Evolutionary conservation across 345 rosid species (phyloP).

Genomic region (Salix koriyanagi): DNA sequence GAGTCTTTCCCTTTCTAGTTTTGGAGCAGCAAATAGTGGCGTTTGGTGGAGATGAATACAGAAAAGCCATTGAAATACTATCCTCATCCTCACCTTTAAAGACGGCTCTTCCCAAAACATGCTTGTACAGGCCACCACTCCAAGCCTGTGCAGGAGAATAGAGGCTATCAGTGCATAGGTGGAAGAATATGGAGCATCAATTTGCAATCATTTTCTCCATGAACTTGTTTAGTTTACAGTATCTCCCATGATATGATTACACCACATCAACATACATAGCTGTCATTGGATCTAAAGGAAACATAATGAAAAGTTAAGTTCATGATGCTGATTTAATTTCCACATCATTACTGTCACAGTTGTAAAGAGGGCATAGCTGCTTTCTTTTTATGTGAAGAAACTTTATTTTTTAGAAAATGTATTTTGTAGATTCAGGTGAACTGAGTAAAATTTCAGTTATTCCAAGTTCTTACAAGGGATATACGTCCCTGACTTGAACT

Average conservation of each 20-base stretch:
- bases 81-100: conserved; percentile 36
- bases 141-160: conserved; percentile 24
- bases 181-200: too few species aligned
- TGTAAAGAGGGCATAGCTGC: conserved; percentile 10
- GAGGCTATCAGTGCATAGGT: too few species aligned
- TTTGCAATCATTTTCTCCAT: not conserved
- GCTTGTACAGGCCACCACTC: conserved; percentile 56
- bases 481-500: accelerated
- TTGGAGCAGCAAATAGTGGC: not conserved
- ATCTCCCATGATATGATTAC: too few species aligned
- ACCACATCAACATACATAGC: too few species aligned
- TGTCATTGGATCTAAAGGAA: too few species aligned
- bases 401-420: accelerated
- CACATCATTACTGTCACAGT: conserved; percentile 10
- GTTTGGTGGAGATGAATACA: conserved; percentile 34
- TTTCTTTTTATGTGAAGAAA: too few species aligned
- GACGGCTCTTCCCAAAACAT: conserved; percentile 59
- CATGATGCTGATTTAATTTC: not conserved
- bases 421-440: accelerated
- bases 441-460: accelerated
- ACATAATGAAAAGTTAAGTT: too few species aligned
- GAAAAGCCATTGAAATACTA: conserved; percentile 52
- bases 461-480: too few species aligned
- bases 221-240: not conserved
- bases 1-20: conserved; percentile 23